Evolutionary conservation across 148 eudicot species (phyloP), one percentile per base, ranked within the genome.

Genomic region (Drosera capensis): DNA sequence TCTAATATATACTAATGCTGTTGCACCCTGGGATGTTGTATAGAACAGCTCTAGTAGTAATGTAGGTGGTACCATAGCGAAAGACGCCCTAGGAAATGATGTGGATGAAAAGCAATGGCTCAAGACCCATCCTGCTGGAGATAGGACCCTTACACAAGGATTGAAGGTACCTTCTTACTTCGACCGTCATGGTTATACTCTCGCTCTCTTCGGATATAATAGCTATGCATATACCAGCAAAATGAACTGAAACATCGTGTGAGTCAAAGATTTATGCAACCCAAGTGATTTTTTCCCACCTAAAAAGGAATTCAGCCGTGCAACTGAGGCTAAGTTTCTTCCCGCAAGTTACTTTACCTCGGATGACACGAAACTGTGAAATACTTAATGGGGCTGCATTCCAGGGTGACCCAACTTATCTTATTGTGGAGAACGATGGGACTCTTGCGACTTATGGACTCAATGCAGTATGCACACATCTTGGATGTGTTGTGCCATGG

Each of bases 381-480:
- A 3, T 45, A 11, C 25, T 11, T 15, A 1, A 11, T n/a, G n/a
- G n/a, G n/a, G 30, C 30, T 25, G 18, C 34, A n/a, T 17, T 38
- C 35, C 72, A 87, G 96, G 96, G 96, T 37, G 96, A 87, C 67
- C 96, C 96, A 0, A 82, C 90, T 0, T 83, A 87, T 75, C 71
- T 86, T 5, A 88, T 87, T 25, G 94, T 87, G 41, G 96, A 87
- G 77, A 74, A 31, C 12, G 94, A 83, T 65, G 75, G 61, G 63
- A 79, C 90, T 25, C 78, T 87, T 1, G 96, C 96, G 29, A 74
- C 90, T 4, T 87, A 61, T 18, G 94, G 96, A 0, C 79, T 87
- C 52, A 87, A 87, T 43, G 96, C 86, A 1, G 94, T 87, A 7
- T 87, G 96, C 71, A 87, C 96, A 18, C 96, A 87, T 57, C 90